Conservation (phyloP, 2,329 filamentous ascomycete species). For the Fusarium sp. region DNA sequence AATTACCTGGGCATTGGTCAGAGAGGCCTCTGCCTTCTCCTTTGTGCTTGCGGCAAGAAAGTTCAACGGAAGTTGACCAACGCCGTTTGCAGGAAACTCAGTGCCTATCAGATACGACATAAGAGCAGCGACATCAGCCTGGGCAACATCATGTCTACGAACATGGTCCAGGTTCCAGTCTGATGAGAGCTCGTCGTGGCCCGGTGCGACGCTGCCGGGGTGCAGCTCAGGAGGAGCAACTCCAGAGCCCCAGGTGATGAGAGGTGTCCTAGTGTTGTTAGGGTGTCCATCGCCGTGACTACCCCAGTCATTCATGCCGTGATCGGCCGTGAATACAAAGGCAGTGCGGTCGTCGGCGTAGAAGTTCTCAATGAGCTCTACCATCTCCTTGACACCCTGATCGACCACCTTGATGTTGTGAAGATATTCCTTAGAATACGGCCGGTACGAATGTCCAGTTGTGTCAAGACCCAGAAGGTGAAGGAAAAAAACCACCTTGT, state of each 20-base stretch:
- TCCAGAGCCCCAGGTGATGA: constrained; percentile 94
- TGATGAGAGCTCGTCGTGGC: constrained; percentile 91
- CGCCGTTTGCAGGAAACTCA: constrained; percentile 95
- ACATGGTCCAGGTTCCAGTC: constrained; percentile 90
- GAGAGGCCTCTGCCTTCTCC: constrained; percentile 86
- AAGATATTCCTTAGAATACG: constrained; percentile 95
- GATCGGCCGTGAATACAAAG: constrained; percentile 97
- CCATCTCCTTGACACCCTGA: constrained; percentile 87
- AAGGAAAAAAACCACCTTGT: constrained; percentile 94
- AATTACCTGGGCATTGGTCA: constrained; percentile 88
- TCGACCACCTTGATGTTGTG: constrained; percentile 96
- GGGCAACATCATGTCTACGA: constrained; percentile 89
- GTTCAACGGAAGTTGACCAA: constrained; percentile 89
- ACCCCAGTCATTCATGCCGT: constrained; percentile 99
- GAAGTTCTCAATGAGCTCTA: constrained; percentile 85
- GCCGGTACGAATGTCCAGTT: constrained; percentile 85
- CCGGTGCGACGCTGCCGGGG: constrained; percentile 72
- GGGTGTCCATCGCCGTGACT: constrained; percentile 98
- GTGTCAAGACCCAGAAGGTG: constrained; percentile 95
- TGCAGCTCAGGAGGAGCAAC: constrained; percentile 80
- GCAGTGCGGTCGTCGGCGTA: constrained; percentile 89
- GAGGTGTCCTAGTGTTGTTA: constrained; percentile 93
- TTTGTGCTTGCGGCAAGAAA: constrained; percentile 80
- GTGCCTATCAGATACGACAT: constrained; percentile 94
- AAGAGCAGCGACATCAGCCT: constrained; percentile 93